phyloP scores from a whole-genome alignment of 2,329 filamentous ascomycete species.

The Dactylellina leptospora region DNA sequence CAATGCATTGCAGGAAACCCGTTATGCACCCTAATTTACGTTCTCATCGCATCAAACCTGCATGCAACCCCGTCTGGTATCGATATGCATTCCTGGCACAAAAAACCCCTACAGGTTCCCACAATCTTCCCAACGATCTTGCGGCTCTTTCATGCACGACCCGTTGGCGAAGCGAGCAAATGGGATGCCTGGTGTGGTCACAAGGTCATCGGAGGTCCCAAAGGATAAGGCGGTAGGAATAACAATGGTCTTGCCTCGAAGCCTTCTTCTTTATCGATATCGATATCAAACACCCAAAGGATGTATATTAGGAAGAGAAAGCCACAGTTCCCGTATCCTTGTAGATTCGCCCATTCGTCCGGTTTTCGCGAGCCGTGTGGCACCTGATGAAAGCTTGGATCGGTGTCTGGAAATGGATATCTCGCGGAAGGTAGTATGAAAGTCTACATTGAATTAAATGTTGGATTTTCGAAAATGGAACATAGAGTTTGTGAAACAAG shows the following conservation, averaged over 20 bases:
- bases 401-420: not conserved
- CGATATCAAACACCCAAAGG: not conserved
- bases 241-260: constrained; percentile 29
- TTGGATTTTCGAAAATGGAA: too few relatives aligned
- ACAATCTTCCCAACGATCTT: not conserved
- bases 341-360: not conserved
- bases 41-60: not conserved
- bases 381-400: constrained; percentile 1
- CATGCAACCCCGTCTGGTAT: not conserved
- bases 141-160: constrained; percentile 13
- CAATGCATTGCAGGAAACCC: constrained; percentile 4
- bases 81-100: not conserved
- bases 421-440: not conserved
- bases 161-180: constrained; percentile 11
- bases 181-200: constrained; percentile 17
- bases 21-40: too few relatives aligned
- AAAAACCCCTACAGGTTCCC: not conserved
- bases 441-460: too few relatives aligned
- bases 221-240: constrained; percentile 5
- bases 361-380: not conserved
- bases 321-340: too few relatives aligned
- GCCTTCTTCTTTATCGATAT: constrained; percentile 21
- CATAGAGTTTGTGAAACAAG: too few relatives aligned
- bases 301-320: not conserved
- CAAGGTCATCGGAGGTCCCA: constrained; percentile 8